Base-by-base conservation (phyloP, 1,284 basidiomycete genomes). In the Heterobasidion occidentale region DNA sequence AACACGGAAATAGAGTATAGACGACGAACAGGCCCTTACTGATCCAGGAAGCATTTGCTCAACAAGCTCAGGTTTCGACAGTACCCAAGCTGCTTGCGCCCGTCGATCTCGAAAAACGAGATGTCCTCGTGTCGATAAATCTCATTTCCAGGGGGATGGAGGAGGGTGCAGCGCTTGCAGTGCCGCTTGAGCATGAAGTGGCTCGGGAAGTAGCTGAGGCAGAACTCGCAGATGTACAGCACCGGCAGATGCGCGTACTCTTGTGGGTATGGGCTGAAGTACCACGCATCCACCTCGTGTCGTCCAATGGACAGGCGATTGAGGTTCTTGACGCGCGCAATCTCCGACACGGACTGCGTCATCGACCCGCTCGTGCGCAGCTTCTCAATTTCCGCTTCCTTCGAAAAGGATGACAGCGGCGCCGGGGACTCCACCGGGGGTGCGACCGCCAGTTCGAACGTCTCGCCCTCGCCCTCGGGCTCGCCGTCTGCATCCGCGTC, bases 81-180 rank as follows among this genome's bases (percentile, higher is more conserved):
- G 88, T 92, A 99, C 1, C 94, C 91, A 65, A 98, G 77, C 70
- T 99, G 96, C 60, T 92, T 86, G 70, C 93, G 88, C 50, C 97
- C 97, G 70, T 99, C 97, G 62, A 99, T 93, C 75, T 99, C 97
- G 74, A 94, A 99, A 77, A 98, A 96, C 6, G 92, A 95, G 53
- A 99, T 90, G 65, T 98, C 92, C 61, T 97, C 93, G 68, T 94
- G 84, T 48, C 97, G 91, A 72, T 99, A 99, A 64, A 99, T 98
- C 74, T 99, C 97, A 77, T 99, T 98, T 36, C 97, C 97, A 1
- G 97, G 97, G 15, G 97, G 97, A 72, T 97, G 93, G n/a, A 91
- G 72, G 62, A 99, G 79, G 38, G 82, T 93, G 74, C 97, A 99
- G 67, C 96, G 92, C 63, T 79, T 82, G 55, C 96, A 87, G 73